Evolutionary conservation across 495 filamentous ascomycete genomes (phyloP).

Genomic region (Penicillium paradoxum): DNA sequence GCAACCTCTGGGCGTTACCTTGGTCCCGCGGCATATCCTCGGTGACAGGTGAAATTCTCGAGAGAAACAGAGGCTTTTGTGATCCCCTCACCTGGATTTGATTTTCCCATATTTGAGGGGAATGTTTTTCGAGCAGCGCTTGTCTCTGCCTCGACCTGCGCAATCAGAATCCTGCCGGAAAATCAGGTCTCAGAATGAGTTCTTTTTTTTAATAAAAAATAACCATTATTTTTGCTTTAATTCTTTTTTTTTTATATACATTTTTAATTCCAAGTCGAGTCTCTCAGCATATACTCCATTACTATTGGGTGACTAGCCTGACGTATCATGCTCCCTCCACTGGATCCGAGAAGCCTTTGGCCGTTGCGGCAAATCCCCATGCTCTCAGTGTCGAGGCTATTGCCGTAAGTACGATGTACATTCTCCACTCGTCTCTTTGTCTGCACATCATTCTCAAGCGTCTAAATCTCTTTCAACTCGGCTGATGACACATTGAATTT

Average conservation of each 20-base stretch:
- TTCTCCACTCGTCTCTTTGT: constrained; percentile 5
- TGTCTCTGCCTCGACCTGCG: neutral
- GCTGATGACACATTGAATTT: constrained; percentile 15
- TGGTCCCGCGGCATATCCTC: too few relatives aligned
- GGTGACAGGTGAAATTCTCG: too few relatives aligned
- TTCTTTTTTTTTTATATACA: neutral
- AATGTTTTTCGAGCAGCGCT: too few relatives aligned
- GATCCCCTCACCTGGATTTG: too few relatives aligned
- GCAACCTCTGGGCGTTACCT: too few relatives aligned
- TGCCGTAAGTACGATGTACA: neutral
- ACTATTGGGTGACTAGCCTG: neutral
- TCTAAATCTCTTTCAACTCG: constrained; percentile 12
- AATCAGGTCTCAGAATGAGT: neutral
- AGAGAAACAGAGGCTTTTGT: too few relatives aligned
- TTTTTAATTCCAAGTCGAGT: too few relatives aligned
- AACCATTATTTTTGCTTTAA: too few relatives aligned
- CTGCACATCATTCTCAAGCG: constrained; percentile 11
- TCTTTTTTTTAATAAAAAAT: constrained; percentile 4
- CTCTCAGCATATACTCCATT: neutral
- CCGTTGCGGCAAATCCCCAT: constrained; percentile 1
- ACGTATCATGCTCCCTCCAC: constrained; percentile 26
- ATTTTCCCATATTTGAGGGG: too few relatives aligned
- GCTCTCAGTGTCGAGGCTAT: neutral
- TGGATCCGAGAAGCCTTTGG: constrained; percentile 16
- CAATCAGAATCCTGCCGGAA: neutral